These are phyloP conservation scores for Pilasporangium apinafurcum DNA, from an alignment of 352 stramenopile genomes.

Conservation along the genomic window DNA sequence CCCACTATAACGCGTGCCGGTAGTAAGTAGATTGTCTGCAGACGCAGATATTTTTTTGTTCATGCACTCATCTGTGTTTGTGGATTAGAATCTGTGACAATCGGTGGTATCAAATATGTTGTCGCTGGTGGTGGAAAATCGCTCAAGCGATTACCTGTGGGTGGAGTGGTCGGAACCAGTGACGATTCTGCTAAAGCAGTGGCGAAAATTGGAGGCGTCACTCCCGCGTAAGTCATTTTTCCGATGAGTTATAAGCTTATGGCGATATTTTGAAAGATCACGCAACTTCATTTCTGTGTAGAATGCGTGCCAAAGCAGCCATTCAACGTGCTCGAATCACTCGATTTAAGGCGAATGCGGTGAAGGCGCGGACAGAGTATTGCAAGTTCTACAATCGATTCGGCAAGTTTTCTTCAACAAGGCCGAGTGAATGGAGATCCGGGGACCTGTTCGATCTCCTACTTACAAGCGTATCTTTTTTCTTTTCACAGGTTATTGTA, in stretches of 20 bases:
- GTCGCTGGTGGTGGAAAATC: slow-evolving; percentile 32
- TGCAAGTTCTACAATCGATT: slow-evolving; percentile 83
- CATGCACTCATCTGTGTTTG: no score
- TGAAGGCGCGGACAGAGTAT: slow-evolving; percentile 56
- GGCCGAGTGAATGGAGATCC: neutral
- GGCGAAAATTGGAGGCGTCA: slow-evolving; percentile 18
- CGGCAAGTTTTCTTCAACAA: slow-evolving; percentile 32
- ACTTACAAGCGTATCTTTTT: neutral
- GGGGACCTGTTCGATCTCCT: neutral
- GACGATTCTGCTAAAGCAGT: slow-evolving; percentile 10
- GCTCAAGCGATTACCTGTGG: slow-evolving; percentile 27
- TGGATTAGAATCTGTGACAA: slow-evolving; percentile 34
- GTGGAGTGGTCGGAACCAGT: slow-evolving; percentile 4
- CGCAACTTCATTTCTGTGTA: neutral
- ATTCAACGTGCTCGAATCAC: slow-evolving; percentile 40
- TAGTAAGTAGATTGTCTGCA: no score
- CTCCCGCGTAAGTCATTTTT: slow-evolving; percentile 26
- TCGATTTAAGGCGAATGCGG: slow-evolving; percentile 21
- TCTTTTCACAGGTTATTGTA: slow-evolving; percentile 56
- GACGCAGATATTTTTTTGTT: no score
- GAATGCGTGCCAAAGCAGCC: slow-evolving; percentile 38
- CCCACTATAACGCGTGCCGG: neutral
- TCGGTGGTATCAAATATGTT: slow-evolving; percentile 39
- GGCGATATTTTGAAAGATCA: no score
- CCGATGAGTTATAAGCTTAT: no score